phyloP scores from a whole-genome alignment of 179 eudicot genomes.

The Beta corolliflora region DNA sequence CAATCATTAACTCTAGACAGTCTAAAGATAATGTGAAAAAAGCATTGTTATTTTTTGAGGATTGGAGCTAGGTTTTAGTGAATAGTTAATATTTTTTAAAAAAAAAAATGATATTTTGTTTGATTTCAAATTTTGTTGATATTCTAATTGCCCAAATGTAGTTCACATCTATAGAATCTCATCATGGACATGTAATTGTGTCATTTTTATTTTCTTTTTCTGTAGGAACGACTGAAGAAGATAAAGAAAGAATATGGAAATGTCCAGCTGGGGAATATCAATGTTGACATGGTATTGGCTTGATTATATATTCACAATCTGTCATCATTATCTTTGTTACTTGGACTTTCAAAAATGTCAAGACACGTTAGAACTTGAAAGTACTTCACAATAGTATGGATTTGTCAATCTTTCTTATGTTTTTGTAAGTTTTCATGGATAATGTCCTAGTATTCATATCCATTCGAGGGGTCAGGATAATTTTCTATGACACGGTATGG shows the following conservation, averaged over 20 bases:
- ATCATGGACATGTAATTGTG: not conserved
- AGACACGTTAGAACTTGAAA: not conserved
- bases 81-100: not conserved
- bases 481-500: not conserved
- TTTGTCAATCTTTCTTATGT: not conserved
- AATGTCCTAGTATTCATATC: not conserved
- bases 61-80: not conserved
- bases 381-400: not conserved
- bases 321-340: not conserved
- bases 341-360: not conserved
- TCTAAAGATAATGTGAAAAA: not conserved
- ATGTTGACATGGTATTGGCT: conserved; percentile 79
- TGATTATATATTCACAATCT: not conserved
- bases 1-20: not conserved
- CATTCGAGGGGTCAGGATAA: not conserved
- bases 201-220: not conserved
- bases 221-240: conserved; percentile 90
- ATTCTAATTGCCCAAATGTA: not conserved
- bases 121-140: not conserved
- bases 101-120: not conserved
- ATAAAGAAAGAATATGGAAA: conserved; percentile 81
- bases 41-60: not conserved
- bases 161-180: not conserved
- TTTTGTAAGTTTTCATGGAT: not conserved
- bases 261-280: conserved; percentile 87